These are phyloP conservation scores for Xanthoceras sorbifolium DNA, from an alignment of 345 rosid species.

Conservation along the genomic window DNA sequence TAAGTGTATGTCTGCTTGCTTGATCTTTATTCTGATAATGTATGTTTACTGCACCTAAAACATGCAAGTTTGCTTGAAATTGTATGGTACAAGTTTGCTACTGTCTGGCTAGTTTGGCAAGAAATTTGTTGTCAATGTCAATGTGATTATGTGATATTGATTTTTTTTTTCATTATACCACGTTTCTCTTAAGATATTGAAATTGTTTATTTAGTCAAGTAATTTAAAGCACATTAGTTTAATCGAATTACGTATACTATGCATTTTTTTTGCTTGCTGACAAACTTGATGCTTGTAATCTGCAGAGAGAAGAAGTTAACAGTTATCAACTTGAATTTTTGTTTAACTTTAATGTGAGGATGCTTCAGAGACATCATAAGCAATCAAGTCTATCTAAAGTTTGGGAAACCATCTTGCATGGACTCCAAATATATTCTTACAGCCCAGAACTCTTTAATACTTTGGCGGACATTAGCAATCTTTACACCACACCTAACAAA, in stretches of 20 bases:
- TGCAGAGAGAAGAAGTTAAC: constrained; percentile 75
- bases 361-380: constrained; percentile 72
- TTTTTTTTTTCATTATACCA: not conserved
- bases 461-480: constrained; percentile 66
- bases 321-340: constrained; percentile 72
- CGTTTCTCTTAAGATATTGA: not conserved
- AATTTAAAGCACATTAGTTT: not conserved
- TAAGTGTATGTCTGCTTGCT: not conserved
- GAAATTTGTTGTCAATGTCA: not conserved
- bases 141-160: not conserved
- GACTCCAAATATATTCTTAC: constrained; percentile 77
- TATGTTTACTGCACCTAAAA: not conserved
- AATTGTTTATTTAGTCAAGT: not conserved
- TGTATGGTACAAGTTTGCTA: not conserved
- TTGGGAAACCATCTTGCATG: constrained; percentile 72
- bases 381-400: constrained; percentile 55
- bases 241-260: not conserved
- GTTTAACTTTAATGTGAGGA: constrained; percentile 54
- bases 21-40: not conserved
- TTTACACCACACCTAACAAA: constrained; percentile 74
- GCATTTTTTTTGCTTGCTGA: not conserved
- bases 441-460: constrained; percentile 62
- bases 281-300: constrained; percentile 13
- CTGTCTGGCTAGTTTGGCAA: not conserved
- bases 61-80: constrained; percentile 7